phyloP scores from a whole-genome alignment of 495 filamentous ascomycete species.

The Penicillium paxilli region DNA sequence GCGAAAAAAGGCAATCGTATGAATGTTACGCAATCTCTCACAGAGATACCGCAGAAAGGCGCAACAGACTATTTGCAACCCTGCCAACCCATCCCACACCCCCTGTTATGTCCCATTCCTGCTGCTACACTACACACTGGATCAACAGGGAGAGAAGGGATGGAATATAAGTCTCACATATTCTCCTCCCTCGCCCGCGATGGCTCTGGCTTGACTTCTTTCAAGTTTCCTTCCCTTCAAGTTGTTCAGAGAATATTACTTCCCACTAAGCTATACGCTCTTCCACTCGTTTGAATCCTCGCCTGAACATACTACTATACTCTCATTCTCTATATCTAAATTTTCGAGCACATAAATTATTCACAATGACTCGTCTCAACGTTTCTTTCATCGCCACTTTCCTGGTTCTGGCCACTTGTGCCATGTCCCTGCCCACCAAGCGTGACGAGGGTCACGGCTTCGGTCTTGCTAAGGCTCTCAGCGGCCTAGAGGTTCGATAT shows the following conservation, averaged over 20 bases:
- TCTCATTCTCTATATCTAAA: constrained; percentile 3
- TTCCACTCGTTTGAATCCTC: constrained; percentile 14
- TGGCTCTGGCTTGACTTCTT: background rate
- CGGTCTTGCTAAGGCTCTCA: constrained; percentile 14
- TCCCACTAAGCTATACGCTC: background rate
- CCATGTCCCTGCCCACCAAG: constrained; percentile 33
- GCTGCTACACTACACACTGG: background rate
- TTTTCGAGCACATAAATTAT: constrained; percentile 10
- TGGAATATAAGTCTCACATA: constrained; percentile 15
- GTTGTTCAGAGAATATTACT: background rate
- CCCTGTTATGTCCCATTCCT: constrained; percentile 4
- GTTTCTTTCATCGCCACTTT: background rate
- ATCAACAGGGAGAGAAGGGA: constrained; percentile 8
- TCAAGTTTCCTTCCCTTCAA: constrained; percentile 6
- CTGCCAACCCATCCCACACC: background rate
- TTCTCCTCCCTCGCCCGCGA: background rate
- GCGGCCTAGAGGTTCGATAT: constrained; percentile 19
- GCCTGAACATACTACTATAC: constrained; percentile 13
- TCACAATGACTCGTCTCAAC: constrained; percentile 18
- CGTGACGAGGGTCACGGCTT: constrained; percentile 11
- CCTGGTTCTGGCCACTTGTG: constrained; percentile 28
- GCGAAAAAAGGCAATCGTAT: background rate
- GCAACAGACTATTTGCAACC: background rate
- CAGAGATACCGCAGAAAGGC: constrained; percentile 3
- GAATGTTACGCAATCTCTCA: background rate